Evolutionary conservation across 768 basidiomycete genomes (phyloP), one percentile per base, ranked within the genome.

Genomic region (Holtermannia corniformis): DNA sequence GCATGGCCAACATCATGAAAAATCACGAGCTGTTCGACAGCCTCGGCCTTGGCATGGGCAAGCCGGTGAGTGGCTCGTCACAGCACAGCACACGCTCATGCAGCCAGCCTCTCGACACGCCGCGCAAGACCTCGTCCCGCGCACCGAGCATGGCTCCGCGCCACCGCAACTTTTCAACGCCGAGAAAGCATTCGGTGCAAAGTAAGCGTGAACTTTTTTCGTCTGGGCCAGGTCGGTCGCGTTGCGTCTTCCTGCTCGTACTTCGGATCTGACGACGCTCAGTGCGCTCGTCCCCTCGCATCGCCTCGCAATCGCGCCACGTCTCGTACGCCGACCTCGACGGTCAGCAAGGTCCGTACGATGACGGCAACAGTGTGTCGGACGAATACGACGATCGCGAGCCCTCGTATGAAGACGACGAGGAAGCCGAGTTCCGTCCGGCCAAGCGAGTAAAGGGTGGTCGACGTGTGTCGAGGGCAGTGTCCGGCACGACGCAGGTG

Each of bases 271-370:
- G 20, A 23, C 14, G 23, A n/a, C n/a, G 12, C 25, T 44, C 25
- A 65, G 66, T 65, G 16, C 68, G 71, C 40, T 43, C 62, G 0
- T 72, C 71, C 1, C 60, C 63, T 5, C 55, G 71, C 4, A 63
- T 72, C 47, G 64, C 66, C n/a, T 67, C 68, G 12, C 57, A 64
- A 47, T 53, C 58, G 43, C 66, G 68, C 25, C 62, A 47, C 23
- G 59, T 65, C 23, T 70, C 71, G 0, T 72, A 70, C 44, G 67
- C 65, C 40, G 60, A 67, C 37, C 56, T 68, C 24, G 67, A 68
- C 46, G 70, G 56, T 44, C 32, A 37, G 16, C 32, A 37, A 7
- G 52, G 51, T 16, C 40, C 50, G 3, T 55, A 27, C 10, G 45
- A 51, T 23, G 58, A 54, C 16, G 42, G 47, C 19, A 54, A 49